These are phyloP conservation scores for Sordaria brevicollis DNA, from an alignment of 495 filamentous ascomycete genomes.

Conservation along the genomic window DNA sequence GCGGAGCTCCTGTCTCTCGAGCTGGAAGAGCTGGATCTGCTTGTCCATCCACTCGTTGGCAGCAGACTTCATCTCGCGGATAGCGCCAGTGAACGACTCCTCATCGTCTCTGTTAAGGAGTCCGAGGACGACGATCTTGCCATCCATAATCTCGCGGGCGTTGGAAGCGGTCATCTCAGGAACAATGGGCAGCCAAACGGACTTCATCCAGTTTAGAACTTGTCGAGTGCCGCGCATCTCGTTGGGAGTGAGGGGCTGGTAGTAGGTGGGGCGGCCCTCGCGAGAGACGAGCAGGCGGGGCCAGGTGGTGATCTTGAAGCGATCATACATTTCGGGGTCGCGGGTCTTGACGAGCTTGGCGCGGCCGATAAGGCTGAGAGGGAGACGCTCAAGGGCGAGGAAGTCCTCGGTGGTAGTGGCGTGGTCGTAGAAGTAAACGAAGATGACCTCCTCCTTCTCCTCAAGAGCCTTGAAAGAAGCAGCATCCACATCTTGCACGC, in stretches of 20 bases:
- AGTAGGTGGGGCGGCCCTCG: slow-evolving; percentile 82
- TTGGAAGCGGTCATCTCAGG: slow-evolving; percentile 89
- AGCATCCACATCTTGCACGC: slow-evolving; percentile 69
- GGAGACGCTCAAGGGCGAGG: slow-evolving; percentile 71
- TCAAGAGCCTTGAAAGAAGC: slow-evolving; percentile 73
- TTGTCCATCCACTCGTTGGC: slow-evolving; percentile 98
- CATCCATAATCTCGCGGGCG: slow-evolving; percentile 87
- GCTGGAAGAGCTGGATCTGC: slow-evolving; percentile 75
- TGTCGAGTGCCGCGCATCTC: slow-evolving; percentile 81
- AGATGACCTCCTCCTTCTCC: slow-evolving; percentile 88
- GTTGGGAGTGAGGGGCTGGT: slow-evolving; percentile 67
- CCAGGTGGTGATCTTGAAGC: slow-evolving; percentile 94
- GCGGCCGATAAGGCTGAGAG: slow-evolving; percentile 78
- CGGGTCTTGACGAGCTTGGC: slow-evolving; percentile 86
- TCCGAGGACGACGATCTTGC: slow-evolving; percentile 83
- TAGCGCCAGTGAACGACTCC: slow-evolving; percentile 66
- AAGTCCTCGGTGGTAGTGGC: slow-evolving; percentile 92
- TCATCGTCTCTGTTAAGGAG: slow-evolving; percentile 71
- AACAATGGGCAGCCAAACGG: slow-evolving; percentile 94
- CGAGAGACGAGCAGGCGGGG: slow-evolving; percentile 81
- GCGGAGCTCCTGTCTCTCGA: slow-evolving; percentile 83
- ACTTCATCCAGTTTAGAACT: slow-evolving; percentile 86
- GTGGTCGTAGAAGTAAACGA: slow-evolving; percentile 93
- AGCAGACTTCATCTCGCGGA: slow-evolving; percentile 88
- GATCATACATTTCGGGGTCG: slow-evolving; percentile 56